Evolutionary conservation across 805 yeast species (phyloP).

Genomic region (Candida nemodendra): DNA sequence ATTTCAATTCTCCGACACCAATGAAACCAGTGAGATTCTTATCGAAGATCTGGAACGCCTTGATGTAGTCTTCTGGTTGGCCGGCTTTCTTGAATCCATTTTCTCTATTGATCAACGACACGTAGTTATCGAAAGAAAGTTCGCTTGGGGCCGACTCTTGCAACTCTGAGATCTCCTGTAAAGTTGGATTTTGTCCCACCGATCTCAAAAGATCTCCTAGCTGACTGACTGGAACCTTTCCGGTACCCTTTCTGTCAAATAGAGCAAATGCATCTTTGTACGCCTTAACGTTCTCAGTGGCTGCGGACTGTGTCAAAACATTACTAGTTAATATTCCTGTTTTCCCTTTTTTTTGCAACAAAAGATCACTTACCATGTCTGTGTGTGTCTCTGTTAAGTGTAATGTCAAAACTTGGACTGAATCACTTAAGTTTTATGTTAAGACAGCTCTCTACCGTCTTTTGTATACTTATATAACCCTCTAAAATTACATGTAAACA

Average conservation of each 20-base stretch:
- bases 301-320: too few species aligned
- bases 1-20: constrained; percentile 95
- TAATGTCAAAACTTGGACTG: too few species aligned
- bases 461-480: too few species aligned
- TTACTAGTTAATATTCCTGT: too few species aligned
- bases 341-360: background rate
- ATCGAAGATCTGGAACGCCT: constrained; percentile 96
- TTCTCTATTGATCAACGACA: constrained; percentile 76
- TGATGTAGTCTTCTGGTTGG: constrained; percentile 87
- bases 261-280: constrained; percentile 93
- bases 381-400: background rate
- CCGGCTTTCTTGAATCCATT: constrained; percentile 87
- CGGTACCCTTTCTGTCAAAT: constrained; percentile 95
- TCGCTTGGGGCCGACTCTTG: constrained; percentile 39
- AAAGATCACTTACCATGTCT: background rate
- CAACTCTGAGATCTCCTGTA: constrained; percentile 73
- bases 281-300: constrained; percentile 34
- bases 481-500: too few species aligned
- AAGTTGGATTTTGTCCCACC: constrained; percentile 97
- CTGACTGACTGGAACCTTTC: constrained; percentile 77
- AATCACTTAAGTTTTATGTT: too few species aligned
- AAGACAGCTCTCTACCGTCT: too few species aligned
- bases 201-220: constrained; percentile 94
- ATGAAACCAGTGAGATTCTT: constrained; percentile 94
- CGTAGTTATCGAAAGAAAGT: constrained; percentile 74